Base-by-base conservation (phyloP, 176 grass and related monocot species). In the Zoysia japonica region DNA sequence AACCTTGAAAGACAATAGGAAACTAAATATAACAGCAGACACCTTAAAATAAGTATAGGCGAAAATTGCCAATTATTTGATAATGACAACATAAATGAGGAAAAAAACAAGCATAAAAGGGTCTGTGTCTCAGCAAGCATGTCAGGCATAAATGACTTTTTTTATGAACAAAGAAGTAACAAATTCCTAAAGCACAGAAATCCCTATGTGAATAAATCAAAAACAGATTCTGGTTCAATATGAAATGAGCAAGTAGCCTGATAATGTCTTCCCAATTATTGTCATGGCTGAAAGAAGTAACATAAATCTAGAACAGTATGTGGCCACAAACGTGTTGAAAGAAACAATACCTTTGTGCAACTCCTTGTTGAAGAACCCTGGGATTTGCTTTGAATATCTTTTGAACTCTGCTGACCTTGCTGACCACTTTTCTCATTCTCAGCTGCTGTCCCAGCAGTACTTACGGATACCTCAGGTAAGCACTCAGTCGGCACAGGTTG, bases 291-390 rank as follows among this genome's bases (percentile, higher is more conserved):
- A 54, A 43, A 36, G 45, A 0, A 13, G 11, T 6, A 49, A 11
- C 15, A 37, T 49, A 9, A 46, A 14, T 55, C 43, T 7, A 75
- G 14, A 42, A 11, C 3, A 9, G 56, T 6, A 55, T 13, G 57
- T 49, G 5, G 41, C 8, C 72, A 68, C 38, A 5, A 40, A 56
- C 37, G 71, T 7, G 41, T 16, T 47, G 60, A 77, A 55, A 47
- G 78, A 11, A 4, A 39, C 7, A 39, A 9, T 91, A 97, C 94
- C 94, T 97, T 97, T 41, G 91, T 97, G 63, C 94, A 97, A 70
- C 94, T 97, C 77, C 94, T 89, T 42, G 83, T 89, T 0, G 94
- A 91, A 84, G 76, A 67, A 68, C 81, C 53, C 11, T 87, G 90
- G 16, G 83, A 62, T 68, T 97, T 97, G 85, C 74, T 80, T 81